Percentiles rank a stretch among this genome's conserved stretches.
Evolutionary conservation across 1,284 basidiomycete genomes (phyloP).

Genomic region (Boletus subluridellus): DNA sequence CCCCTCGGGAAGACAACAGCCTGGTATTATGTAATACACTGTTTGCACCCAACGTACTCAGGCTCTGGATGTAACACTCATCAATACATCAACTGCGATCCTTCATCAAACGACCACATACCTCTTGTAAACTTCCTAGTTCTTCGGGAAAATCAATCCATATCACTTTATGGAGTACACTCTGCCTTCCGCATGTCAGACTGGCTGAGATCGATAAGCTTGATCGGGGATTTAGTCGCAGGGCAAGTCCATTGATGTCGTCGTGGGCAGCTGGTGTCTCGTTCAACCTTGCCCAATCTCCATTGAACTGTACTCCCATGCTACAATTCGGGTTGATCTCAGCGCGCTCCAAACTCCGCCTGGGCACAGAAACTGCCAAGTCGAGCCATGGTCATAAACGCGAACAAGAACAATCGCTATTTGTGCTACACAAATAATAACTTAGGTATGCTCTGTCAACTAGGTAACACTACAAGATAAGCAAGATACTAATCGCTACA

Average conservation of each 20-base stretch:
- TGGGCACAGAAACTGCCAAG: background rate
- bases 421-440: constrained; percentile 23
- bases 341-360: background rate
- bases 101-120: background rate
- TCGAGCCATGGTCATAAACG: background rate
- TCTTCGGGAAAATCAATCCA: background rate
- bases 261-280: background rate
- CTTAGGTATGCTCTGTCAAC: background rate
- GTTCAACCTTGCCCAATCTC: background rate
- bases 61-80: too few relatives aligned
- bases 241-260: background rate
- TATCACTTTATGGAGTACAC: background rate
- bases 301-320: background rate
- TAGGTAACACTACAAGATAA: constrained; percentile 16
- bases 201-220: background rate
- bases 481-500: constrained; percentile 31
- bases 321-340: background rate
- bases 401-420: background rate
- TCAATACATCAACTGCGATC: background rate
- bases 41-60: background rate
- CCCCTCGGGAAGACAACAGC: background rate
- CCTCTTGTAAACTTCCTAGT: background rate
- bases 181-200: background rate
- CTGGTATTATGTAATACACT: background rate
- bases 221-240: background rate